These are phyloP conservation scores for Hansfordia pulvinata DNA, from an alignment of 2,329 filamentous ascomycete genomes.

Conservation along the genomic window DNA sequence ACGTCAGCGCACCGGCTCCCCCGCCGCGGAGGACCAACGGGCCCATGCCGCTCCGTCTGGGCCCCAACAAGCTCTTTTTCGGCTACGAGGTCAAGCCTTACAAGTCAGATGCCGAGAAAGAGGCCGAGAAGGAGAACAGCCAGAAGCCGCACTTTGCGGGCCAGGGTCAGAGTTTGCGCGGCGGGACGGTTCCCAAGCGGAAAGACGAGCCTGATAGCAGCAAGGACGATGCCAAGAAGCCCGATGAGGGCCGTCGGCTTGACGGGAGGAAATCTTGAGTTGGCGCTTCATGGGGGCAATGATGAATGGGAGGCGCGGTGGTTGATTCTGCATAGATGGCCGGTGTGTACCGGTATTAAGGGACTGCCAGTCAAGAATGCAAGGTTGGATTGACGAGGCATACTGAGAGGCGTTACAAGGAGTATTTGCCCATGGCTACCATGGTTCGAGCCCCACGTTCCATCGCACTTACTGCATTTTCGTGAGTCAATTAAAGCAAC, in stretches of 20 bases:
- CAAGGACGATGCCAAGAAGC: conserved; percentile 32
- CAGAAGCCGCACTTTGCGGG: conserved; percentile 68
- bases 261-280: conserved; percentile 24
- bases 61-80: conserved; percentile 89
- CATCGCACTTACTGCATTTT: no score
- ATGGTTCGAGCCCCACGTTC: no score
- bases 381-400: no score
- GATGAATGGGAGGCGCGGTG: no score
- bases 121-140: conserved; percentile 50
- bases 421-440: no score
- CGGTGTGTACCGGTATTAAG: no score
- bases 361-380: no score
- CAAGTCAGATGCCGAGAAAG: conserved; percentile 62
- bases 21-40: conserved; percentile 51
- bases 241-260: conserved; percentile 27
- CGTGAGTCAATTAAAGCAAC: no score
- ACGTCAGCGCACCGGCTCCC: conserved; percentile 15
- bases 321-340: no score
- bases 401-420: no score
- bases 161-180: conserved; percentile 66
- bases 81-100: conserved; percentile 87
- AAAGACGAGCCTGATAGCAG: conserved; percentile 26
- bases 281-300: no score
- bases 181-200: conserved; percentile 58
- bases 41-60: conserved; percentile 71